Percentiles rank a stretch among this genome's conserved stretches.
phyloP scores from a whole-genome alignment of 2,329 filamentous ascomycete genomes.

The Diaporthe sp. region DNA sequence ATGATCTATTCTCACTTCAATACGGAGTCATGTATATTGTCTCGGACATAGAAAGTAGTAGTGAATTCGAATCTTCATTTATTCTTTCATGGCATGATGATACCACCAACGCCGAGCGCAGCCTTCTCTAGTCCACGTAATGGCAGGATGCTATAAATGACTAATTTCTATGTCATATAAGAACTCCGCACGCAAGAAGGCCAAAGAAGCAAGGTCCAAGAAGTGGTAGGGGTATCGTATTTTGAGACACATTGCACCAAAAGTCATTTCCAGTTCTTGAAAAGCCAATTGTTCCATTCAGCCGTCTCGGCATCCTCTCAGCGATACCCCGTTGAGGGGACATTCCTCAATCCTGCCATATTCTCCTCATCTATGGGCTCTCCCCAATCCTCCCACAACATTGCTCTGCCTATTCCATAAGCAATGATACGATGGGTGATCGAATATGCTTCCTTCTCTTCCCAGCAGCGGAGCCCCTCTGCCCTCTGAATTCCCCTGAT shows the following conservation, averaged over 20 bases:
- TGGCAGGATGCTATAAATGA: constrained; percentile 5
- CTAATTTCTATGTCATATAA: not conserved
- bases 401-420: not conserved
- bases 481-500: not conserved
- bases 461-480: not conserved
- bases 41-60: not conserved
- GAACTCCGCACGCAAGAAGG: not conserved
- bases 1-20: too few species aligned
- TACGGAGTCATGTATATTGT: not conserved
- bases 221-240: constrained; percentile 21
- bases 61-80: not conserved
- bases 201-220: not conserved
- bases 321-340: not conserved
- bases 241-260: constrained; percentile 2
- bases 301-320: not conserved
- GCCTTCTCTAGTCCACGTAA: not conserved
- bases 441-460: not conserved
- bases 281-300: not conserved
- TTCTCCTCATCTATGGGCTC: not conserved
- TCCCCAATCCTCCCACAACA: not conserved
- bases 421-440: not conserved
- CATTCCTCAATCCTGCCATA: not conserved
- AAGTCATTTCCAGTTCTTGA: not conserved
- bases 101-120: not conserved
- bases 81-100: not conserved